Percentiles rank a stretch among this genome's conserved stretches.
Evolutionary conservation across 345 rosid genomes (phyloP).

Genomic region (Mallotus nudiflorus): DNA sequence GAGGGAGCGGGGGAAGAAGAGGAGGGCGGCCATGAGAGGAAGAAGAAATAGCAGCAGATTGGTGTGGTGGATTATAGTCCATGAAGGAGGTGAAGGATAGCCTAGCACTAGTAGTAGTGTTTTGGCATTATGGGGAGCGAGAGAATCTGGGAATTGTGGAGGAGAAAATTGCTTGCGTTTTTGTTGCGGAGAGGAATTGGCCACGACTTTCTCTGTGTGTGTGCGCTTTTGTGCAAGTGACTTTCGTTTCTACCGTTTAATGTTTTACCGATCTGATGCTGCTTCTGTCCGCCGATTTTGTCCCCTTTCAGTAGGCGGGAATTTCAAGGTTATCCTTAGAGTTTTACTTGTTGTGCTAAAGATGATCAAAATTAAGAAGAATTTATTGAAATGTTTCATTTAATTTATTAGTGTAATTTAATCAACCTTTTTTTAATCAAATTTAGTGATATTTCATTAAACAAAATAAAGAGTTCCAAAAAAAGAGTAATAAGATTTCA

Average conservation of each 20-base stretch:
- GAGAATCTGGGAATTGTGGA: constrained; percentile 39
- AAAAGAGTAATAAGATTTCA: too few relatives aligned
- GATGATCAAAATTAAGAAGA: too few relatives aligned
- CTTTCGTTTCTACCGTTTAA: neutral
- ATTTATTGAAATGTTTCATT: too few relatives aligned
- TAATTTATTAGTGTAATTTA: too few relatives aligned
- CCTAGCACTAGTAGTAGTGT: neutral
- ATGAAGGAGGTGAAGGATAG: constrained; percentile 23
- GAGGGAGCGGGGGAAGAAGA: constrained; percentile 35
- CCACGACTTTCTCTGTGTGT: neutral
- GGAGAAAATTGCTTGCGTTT: constrained; percentile 35
- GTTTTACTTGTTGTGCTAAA: too few relatives aligned
- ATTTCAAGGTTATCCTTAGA: too few relatives aligned
- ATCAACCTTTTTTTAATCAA: too few relatives aligned
- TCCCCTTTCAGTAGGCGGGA: neutral
- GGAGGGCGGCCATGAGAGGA: constrained; percentile 58
- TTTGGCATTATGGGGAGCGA: neutral
- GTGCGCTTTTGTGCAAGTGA: neutral
- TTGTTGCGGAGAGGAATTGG: too few relatives aligned
- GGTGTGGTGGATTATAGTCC: constrained; percentile 19
- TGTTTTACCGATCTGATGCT: neutral
- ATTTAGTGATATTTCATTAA: too few relatives aligned
- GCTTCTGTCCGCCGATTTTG: neutral
- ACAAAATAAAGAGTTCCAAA: too few relatives aligned
- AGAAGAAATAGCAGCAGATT: constrained; percentile 1